Evolutionary conservation across 805 yeast species (phyloP).

Genomic region (Candida railenensis): DNA sequence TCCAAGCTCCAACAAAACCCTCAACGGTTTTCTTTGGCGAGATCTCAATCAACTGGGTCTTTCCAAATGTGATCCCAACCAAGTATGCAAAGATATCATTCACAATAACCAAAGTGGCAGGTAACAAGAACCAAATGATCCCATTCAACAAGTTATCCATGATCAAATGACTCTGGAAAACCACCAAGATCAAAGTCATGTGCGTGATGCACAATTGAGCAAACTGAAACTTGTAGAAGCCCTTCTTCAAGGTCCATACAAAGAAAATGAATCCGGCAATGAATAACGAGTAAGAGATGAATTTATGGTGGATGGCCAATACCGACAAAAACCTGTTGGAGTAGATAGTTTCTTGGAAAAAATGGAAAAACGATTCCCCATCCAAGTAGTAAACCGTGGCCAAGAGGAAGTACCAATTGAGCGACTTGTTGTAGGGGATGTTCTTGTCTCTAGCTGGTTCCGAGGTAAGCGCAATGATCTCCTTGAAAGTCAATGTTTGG

Average conservation of each 20-base stretch:
- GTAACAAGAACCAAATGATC: slow-evolving; percentile 90
- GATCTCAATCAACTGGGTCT: slow-evolving; percentile 85
- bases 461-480: slow-evolving; percentile 82
- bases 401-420: slow-evolving; percentile 89
- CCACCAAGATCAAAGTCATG: slow-evolving; percentile 86
- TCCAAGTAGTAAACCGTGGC: slow-evolving; percentile 89
- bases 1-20: slow-evolving; percentile 97
- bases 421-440: slow-evolving; percentile 74
- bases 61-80: slow-evolving; percentile 96
- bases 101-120: slow-evolving; percentile 86
- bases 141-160: slow-evolving; percentile 88
- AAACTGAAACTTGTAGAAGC: slow-evolving; percentile 87
- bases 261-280: slow-evolving; percentile 86
- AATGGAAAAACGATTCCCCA: slow-evolving; percentile 76
- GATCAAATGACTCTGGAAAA: slow-evolving; percentile 91
- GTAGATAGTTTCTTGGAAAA: slow-evolving; percentile 54
- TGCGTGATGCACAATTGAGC: slow-evolving; percentile 92
- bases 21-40: slow-evolving; percentile 98
- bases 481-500: slow-evolving; percentile 85
- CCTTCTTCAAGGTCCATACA: slow-evolving; percentile 85
- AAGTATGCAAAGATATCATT: slow-evolving; percentile 96
- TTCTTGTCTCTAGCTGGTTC: slow-evolving; percentile 83
- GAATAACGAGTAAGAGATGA: slow-evolving; percentile 80
- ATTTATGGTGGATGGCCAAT: slow-evolving; percentile 74
- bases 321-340: slow-evolving; percentile 54